Evolutionary conservation across 202 grass and related monocot species (phyloP), one percentile per base, ranked within the genome.

Genomic region (Zizania palustris): DNA sequence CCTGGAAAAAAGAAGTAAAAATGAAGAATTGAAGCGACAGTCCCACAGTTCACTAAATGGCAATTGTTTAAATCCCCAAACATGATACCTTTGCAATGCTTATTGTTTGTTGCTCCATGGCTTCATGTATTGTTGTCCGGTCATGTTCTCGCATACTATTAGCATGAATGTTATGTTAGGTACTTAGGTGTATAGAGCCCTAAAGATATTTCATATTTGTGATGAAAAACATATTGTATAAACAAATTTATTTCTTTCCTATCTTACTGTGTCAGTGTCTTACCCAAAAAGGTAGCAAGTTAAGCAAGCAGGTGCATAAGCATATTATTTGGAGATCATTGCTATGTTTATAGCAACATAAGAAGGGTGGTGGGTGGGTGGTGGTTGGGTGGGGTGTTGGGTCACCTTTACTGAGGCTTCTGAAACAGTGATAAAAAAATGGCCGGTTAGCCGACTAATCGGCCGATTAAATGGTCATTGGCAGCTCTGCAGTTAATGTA

Each of bases 71-170:
- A 48, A 49, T 71, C 3, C 82, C 69, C 6, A 70, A 43, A 22
- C 37, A 42, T 66, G 11, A 14, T 88, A 94, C 94, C 94, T 97
- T 97, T 0, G 94, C 91, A 48, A 97, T 76, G 54, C 94, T 97
- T 88, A 97, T 93, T 70, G 91, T 97, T 72, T 97, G 94, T 72
- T 97, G 91, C 63, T 93, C 94, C 89, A 97, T 97, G 72, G 94
- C 94, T 88, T 93, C 94, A 75, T 97, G 94, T 92, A 97, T 97
- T 76, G 94, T 97, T 74, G 94, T 90, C 83, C 94, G 93, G 61
- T 97, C 94, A 88, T 97, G 94, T 69, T 83, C 86, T 71, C 89
- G 78, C 94, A 97, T 97, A 75, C 94, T 97, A 88, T 76, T 53
- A 34, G 84, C 9, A 35, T 80, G 44, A 86, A 79, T 86, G 43